phyloP scores from a whole-genome alignment of 305 asterid genomes.

The Fraxinus albicans region DNA sequence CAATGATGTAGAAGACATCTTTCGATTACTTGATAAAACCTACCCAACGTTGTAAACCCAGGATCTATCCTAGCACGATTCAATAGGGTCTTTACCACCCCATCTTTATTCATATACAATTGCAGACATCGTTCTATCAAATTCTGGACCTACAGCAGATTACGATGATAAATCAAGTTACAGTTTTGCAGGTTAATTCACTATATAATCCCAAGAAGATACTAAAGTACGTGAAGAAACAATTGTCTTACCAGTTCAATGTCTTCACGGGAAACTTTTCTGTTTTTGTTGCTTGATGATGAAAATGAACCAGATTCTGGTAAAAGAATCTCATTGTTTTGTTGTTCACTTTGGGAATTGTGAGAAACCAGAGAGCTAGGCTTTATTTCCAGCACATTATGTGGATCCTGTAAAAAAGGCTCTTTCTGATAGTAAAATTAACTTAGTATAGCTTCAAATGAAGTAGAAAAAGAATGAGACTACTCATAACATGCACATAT shows the following conservation, averaged over 20 bases:
- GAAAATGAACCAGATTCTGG: conserved; percentile 86
- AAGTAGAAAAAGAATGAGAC: not conserved
- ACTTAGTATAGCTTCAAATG: not conserved
- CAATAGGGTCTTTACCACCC: conserved; percentile 86
- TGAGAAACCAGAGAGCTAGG: conserved; percentile 50
- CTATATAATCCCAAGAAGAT: not conserved
- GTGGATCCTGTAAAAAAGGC: conserved; percentile 47
- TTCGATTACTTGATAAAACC: conserved; percentile 14
- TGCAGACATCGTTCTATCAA: conserved; percentile 87
- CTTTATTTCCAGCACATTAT: conserved; percentile 54
- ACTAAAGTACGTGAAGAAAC: not conserved
- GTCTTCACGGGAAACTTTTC: conserved; percentile 93
- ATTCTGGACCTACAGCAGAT: conserved; percentile 72
- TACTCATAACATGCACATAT: not conserved
- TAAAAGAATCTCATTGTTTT: conserved; percentile 59
- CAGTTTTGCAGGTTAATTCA: not conserved
- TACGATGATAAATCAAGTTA: not conserved
- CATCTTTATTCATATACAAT: conserved; percentile 87
- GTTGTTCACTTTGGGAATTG: conserved; percentile 64
- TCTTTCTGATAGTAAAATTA: not conserved
- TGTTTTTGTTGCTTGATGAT: conserved; percentile 68
- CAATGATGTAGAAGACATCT: not conserved
- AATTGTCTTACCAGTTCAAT: conserved; percentile 71
- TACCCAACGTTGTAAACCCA: conserved; percentile 92
- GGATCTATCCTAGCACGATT: conserved; percentile 97